Evolutionary conservation across 1,139 yeast genomes (phyloP).

Genomic region (Zygotorulaspora mrakii): DNA sequence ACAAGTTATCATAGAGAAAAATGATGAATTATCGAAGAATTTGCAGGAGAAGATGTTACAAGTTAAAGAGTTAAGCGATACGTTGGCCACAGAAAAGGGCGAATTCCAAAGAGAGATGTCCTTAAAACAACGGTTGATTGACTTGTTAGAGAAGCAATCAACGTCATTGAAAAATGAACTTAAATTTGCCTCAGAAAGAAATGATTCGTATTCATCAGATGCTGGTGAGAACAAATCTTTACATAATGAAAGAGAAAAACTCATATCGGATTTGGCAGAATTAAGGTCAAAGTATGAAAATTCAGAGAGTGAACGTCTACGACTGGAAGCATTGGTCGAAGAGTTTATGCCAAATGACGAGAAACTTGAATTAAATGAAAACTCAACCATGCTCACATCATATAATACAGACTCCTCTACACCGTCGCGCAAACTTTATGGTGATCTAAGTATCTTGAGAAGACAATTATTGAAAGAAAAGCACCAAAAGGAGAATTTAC

Average conservation of each 20-base stretch:
- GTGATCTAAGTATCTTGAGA: slow-evolving; percentile 64
- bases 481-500: slow-evolving; percentile 65
- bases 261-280: slow-evolving; percentile 36
- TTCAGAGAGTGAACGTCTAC: slow-evolving; percentile 46
- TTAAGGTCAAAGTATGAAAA: slow-evolving; percentile 46
- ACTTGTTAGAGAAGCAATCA: slow-evolving; percentile 53
- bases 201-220: slow-evolving; percentile 35
- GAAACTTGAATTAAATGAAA: slow-evolving; percentile 1
- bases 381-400: slow-evolving; percentile 9
- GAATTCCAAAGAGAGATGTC: slow-evolving; percentile 60
- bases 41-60: slow-evolving; percentile 33
- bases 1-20: slow-evolving; percentile 13
- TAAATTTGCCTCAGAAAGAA: slow-evolving; percentile 8
- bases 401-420: slow-evolving; percentile 26
- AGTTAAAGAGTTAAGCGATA: slow-evolving; percentile 48
- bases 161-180: slow-evolving; percentile 47
- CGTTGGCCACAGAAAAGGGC: slow-evolving; percentile 46
- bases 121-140: slow-evolving; percentile 59
- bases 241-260: slow-evolving; percentile 39
- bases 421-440: slow-evolving; percentile 45
- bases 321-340: slow-evolving; percentile 43
- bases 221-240: slow-evolving; percentile 40
- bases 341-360: slow-evolving; percentile 48
- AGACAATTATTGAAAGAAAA: slow-evolving; percentile 67
- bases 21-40: slow-evolving; percentile 16